Percentiles rank a stretch among this genome's conserved stretches.
phyloP scores from a whole-genome alignment of 2,329 filamentous ascomycete species.

The Uncinocarpus reesii region DNA sequence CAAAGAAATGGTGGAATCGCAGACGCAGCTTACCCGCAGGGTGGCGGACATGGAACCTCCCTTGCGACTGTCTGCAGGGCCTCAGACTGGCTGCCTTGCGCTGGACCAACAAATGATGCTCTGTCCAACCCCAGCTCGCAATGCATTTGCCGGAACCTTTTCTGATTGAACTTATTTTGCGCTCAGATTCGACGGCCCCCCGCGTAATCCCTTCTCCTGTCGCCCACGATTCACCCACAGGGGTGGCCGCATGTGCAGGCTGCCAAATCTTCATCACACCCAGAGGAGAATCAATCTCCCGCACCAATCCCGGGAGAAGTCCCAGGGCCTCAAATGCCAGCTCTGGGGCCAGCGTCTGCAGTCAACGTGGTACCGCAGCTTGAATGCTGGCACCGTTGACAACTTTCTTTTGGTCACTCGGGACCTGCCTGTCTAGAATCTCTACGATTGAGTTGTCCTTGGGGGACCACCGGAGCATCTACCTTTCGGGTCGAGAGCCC shows the following conservation, averaged over 20 bases:
- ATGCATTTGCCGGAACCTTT: neutral
- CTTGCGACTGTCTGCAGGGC: neutral
- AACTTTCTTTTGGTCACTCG: neutral
- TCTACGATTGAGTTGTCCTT: neutral
- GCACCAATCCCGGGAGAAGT: neutral
- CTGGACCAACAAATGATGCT: slow-evolving; percentile 2
- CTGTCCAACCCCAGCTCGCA: neutral
- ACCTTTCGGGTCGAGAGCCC: too few relatives aligned
- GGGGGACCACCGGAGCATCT: slow-evolving; percentile 4
- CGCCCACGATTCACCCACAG: neutral
- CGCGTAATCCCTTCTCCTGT: neutral
- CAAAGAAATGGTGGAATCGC: too few relatives aligned
- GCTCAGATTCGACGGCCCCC: too few relatives aligned
- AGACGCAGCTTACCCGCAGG: slow-evolving; percentile 1
- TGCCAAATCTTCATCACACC: neutral
- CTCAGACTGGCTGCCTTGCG: slow-evolving; percentile 10
- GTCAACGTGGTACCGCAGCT: slow-evolving; percentile 12
- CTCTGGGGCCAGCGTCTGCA: neutral
- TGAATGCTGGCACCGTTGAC: slow-evolving; percentile 10
- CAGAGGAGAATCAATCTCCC: neutral
- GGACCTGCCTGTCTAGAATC: neutral
- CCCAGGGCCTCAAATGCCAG: too few relatives aligned
- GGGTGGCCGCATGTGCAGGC: neutral
- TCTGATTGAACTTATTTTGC: neutral
- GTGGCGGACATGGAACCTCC: neutral